A percentile compares a stretch with the other conserved stretches of the same genome.
phyloP scores from a whole-genome alignment of 106 monocot genomes.

The Phalaenopsis aphrodite region DNA sequence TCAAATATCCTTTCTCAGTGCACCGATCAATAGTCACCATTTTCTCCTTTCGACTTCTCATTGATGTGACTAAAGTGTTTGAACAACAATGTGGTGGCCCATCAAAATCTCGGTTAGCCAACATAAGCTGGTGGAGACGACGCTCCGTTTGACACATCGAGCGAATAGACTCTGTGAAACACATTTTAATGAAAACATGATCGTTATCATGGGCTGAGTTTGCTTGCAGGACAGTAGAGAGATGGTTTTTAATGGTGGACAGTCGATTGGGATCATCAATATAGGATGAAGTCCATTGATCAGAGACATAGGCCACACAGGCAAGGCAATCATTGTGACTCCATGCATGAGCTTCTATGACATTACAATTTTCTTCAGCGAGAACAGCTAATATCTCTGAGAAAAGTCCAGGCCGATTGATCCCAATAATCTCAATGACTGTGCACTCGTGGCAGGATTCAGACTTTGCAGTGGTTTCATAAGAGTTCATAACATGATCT shows the following conservation, averaged over 20 bases:
- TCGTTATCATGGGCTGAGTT: slow-evolving; percentile 8
- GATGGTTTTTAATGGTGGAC: slow-evolving; percentile 52
- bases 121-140: slow-evolving; percentile 63
- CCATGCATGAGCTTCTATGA: slow-evolving; percentile 74
- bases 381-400: slow-evolving; percentile 75
- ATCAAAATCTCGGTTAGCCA: slow-evolving; percentile 48
- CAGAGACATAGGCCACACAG: slow-evolving; percentile 54
- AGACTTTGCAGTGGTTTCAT: not conserved
- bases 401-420: slow-evolving; percentile 61
- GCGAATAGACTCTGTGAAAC: slow-evolving; percentile 25
- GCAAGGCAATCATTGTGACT: slow-evolving; percentile 61
- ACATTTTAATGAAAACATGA: slow-evolving; percentile 24
- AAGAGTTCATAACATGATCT: slow-evolving; percentile 6
- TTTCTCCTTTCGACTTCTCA: slow-evolving; percentile 5
- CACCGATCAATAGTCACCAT: slow-evolving; percentile 41
- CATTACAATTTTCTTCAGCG: slow-evolving; percentile 53
- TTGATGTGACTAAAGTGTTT: slow-evolving; percentile 6
- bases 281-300: slow-evolving; percentile 31
- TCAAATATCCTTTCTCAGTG: slow-evolving; percentile 48
- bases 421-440: slow-evolving; percentile 53
- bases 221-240: slow-evolving; percentile 47
- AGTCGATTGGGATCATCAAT: slow-evolving; percentile 44
- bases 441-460: slow-evolving; percentile 26
- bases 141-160: slow-evolving; percentile 36
- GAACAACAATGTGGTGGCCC: not conserved